These are phyloP conservation scores for Saccharum spontaneum DNA, from an alignment of 176 grass and related monocot species.

Conservation along the genomic window DNA sequence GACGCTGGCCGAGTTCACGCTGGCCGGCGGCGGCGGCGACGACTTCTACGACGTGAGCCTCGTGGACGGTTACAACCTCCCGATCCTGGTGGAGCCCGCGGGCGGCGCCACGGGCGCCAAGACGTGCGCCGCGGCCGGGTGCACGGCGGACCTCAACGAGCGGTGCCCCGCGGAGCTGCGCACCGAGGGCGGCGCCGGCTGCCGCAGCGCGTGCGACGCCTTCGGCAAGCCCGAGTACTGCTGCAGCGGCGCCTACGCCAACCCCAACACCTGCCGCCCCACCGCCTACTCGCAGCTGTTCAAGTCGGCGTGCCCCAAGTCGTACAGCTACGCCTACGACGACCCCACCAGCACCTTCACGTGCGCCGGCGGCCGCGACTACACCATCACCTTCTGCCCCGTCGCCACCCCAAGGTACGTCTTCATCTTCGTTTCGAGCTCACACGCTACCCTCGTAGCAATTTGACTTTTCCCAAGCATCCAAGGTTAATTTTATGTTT, in stretches of 20 bases:
- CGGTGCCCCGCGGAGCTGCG: slow-evolving; percentile 78
- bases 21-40: slow-evolving; percentile 39
- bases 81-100: slow-evolving; percentile 62
- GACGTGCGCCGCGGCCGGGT: slow-evolving; percentile 69
- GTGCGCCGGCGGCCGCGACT: slow-evolving; percentile 72
- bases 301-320: slow-evolving; percentile 86
- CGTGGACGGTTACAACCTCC: slow-evolving; percentile 89
- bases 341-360: slow-evolving; percentile 93
- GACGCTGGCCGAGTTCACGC: slow-evolving; percentile 90
- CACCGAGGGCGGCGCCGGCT: slow-evolving; percentile 60
- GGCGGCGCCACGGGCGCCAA: not conserved
- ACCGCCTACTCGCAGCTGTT: slow-evolving; percentile 79
- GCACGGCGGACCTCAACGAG: slow-evolving; percentile 72
- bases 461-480: not conserved
- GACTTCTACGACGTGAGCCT: slow-evolving; percentile 99
- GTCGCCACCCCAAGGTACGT: slow-evolving; percentile 54
- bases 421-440: too few species aligned
- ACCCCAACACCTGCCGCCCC: slow-evolving; percentile 73
- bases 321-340: slow-evolving; percentile 98
- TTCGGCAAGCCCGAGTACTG: slow-evolving; percentile 93
- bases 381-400: slow-evolving; percentile 93
- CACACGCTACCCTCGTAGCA: not conserved
- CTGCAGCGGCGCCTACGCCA: slow-evolving; percentile 85
- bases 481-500: not conserved
- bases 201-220: slow-evolving; percentile 87